A percentile compares a stretch with the other conserved stretches of the same genome.
These are phyloP conservation scores for Cucumis hystrix DNA, from an alignment of 306 rosid species.

Conservation along the genomic window DNA sequence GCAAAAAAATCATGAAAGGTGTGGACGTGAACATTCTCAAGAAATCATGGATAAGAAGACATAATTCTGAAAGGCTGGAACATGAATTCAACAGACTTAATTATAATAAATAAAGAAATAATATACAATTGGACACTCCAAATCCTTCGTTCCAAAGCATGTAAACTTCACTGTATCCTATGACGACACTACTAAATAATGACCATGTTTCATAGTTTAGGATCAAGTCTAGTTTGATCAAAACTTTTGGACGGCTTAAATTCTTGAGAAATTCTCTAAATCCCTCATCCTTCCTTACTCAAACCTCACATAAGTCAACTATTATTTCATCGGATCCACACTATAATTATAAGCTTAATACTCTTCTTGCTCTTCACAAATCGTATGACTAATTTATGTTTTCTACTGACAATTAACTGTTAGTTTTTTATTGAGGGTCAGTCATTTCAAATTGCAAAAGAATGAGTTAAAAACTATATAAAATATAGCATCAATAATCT, in stretches of 20 bases:
- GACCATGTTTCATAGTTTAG: neutral
- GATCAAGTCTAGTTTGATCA: neutral
- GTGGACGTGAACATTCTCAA: neutral
- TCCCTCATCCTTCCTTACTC: neutral
- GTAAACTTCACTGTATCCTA: neutral
- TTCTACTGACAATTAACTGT: neutral
- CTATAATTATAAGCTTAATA: neutral
- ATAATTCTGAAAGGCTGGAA: neutral
- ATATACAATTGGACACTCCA: neutral
- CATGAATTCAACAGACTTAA: neutral
- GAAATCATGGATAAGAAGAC: neutral
- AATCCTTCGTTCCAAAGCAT: neutral
- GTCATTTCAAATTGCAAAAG: neutral
- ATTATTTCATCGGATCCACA: neutral
- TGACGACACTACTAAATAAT: neutral
- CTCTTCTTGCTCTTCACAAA: neutral
- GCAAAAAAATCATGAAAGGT: neutral
- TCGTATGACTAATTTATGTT: neutral
- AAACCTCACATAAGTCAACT: neutral
- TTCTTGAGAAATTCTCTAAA: neutral
- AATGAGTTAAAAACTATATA: neutral
- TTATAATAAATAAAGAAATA: neutral
- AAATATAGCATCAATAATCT: neutral
- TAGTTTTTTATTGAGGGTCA: neutral
- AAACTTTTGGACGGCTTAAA: neutral